These are phyloP conservation scores for Capsicum chinense DNA, from an alignment of 257 asterid species.

Conservation along the genomic window DNA sequence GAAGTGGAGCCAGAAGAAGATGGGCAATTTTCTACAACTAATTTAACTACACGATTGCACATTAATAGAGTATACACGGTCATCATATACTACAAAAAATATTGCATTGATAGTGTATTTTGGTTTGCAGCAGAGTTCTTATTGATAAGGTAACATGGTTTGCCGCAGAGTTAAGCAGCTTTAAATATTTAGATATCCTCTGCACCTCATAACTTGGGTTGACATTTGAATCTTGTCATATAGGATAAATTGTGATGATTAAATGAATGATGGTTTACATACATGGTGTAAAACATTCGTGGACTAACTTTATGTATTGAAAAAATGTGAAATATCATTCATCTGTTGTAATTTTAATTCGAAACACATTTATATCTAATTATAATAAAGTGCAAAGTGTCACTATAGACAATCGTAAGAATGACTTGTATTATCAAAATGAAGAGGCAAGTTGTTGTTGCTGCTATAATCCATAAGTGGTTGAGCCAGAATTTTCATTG, in stretches of 20 bases:
- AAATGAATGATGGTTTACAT: neutral
- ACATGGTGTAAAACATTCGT: neutral
- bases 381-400: neutral
- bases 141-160: neutral
- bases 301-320: neutral
- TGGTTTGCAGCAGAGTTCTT: neutral
- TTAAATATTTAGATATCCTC: neutral
- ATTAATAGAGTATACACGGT: neutral
- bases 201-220: neutral
- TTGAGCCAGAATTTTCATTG: too few relatives aligned
- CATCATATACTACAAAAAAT: neutral
- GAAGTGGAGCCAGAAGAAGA: neutral
- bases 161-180: neutral
- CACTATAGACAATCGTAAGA: neutral
- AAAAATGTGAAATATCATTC: neutral
- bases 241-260: neutral
- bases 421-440: neutral
- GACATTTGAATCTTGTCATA: neutral
- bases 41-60: neutral
- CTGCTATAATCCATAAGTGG: too few relatives aligned
- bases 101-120: neutral
- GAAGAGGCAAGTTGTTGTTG: conserved; percentile 12
- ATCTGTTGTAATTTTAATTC: neutral
- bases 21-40: neutral
- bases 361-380: conserved; percentile 5